A percentile compares a stretch with the other conserved stretches of the same genome.
These are phyloP conservation scores for Lactarius sanguifluus DNA, from an alignment of 768 basidiomycete genomes.

Conservation along the genomic window DNA sequence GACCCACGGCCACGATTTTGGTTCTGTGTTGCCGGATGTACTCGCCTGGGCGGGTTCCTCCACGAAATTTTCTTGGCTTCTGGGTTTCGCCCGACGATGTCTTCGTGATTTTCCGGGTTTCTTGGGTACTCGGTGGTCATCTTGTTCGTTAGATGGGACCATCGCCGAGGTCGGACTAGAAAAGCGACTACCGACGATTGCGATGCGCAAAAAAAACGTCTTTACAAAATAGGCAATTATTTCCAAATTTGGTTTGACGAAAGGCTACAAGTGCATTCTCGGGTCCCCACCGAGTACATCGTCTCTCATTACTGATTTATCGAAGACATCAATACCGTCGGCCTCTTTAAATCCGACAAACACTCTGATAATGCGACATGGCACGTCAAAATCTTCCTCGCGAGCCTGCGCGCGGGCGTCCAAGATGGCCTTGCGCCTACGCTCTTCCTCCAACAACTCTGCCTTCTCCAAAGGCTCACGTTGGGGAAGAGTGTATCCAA, in stretches of 20 bases:
- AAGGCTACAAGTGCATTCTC: constrained; percentile 13
- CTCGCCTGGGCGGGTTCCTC: constrained; percentile 28
- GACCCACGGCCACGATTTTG: constrained; percentile 61
- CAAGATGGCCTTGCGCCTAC: constrained; percentile 58
- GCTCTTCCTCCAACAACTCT: constrained; percentile 66
- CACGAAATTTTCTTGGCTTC: constrained; percentile 34
- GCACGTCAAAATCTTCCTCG: constrained; percentile 50
- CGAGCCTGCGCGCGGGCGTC: constrained; percentile 51
- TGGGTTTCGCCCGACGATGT: constrained; percentile 43
- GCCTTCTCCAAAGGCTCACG: constrained; percentile 67
- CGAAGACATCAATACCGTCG: constrained; percentile 18
- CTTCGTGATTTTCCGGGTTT: constrained; percentile 19
- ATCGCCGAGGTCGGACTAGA: constrained; percentile 9
- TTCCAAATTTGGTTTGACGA: constrained; percentile 15
- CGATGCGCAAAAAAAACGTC: constrained; percentile 2
- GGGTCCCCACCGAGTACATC: neutral
- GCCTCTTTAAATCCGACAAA: constrained; percentile 56
- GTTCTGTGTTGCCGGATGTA: constrained; percentile 26
- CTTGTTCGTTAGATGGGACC: constrained; percentile 14
- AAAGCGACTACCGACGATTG: neutral
- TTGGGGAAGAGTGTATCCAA: constrained; percentile 59
- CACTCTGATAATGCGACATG: constrained; percentile 59
- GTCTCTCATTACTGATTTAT: constrained; percentile 9
- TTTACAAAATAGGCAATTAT: constrained; percentile 22
- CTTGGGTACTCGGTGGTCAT: neutral